Conservation (phyloP, 2,329 filamentous ascomycete species). For the Incumbomyces lentus region DNA sequence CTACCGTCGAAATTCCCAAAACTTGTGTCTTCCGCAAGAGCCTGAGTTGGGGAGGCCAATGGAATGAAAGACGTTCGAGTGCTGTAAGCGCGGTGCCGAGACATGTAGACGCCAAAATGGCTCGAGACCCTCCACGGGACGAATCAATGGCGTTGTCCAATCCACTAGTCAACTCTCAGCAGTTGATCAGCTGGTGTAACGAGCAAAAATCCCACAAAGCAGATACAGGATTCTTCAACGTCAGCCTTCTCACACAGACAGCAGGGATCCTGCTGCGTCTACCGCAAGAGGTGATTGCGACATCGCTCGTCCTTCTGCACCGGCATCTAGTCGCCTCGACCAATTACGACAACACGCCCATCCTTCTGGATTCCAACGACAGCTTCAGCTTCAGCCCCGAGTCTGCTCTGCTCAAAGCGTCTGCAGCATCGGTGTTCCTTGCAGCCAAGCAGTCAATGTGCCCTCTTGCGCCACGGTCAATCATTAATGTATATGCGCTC, state of each 20-base stretch:
- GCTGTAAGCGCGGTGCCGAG: too few relatives aligned
- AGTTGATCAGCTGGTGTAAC: constrained; percentile 25
- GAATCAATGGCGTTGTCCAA: constrained; percentile 27
- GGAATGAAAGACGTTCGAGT: too few relatives aligned
- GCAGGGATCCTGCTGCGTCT: constrained; percentile 63
- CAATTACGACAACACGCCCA: neutral
- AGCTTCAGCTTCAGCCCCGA: neutral
- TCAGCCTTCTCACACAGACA: constrained; percentile 35
- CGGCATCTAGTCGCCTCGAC: constrained; percentile 38
- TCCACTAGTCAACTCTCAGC: constrained; percentile 34
- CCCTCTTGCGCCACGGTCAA: constrained; percentile 65
- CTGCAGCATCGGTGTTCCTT: constrained; percentile 71
- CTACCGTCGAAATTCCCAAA: too few relatives aligned
- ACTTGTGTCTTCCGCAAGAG: too few relatives aligned
- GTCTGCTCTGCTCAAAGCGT: constrained; percentile 53
- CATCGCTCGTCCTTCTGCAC: constrained; percentile 71
- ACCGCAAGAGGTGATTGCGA: constrained; percentile 74
- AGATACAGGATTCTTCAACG: constrained; percentile 34
- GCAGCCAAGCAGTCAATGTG: constrained; percentile 70
- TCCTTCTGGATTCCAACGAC: neutral
- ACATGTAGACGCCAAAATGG: neutral
- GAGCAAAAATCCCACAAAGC: constrained; percentile 22
- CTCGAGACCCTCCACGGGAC: neutral
- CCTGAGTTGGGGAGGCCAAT: too few relatives aligned
- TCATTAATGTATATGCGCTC: constrained; percentile 78